Base-by-base conservation (phyloP, 495 filamentous ascomycete species). In the Neurospora sp. region DNA sequence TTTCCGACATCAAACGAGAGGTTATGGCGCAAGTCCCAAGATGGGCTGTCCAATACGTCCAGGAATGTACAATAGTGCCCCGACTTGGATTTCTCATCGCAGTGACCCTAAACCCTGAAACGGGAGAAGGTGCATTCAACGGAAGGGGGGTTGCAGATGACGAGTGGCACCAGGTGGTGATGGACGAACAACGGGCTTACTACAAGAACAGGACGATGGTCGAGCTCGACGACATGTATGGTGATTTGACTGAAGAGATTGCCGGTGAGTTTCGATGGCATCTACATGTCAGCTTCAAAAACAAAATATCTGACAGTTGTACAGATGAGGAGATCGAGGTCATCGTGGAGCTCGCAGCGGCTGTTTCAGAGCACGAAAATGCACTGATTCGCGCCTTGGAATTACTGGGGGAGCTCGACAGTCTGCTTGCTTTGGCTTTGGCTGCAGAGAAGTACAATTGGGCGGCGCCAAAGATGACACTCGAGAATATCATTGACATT, bases 271-370 rank as follows among this genome's bases (percentile, higher is more conserved):
- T 34, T 36, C 7, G 11, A 39, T 3, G 21, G 19, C 31, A 38
- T 39, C n/a, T 48, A 15, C 0, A 19, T 15, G 5, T 66, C 10
- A 48, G 5, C n/a, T 17, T 10, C 8, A 17, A 34, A 11, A 4
- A 5, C n/a, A 21, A 28, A 9, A 17, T 10, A 69, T 39, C 73
- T 77, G 21, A 77, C 69, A 21, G 3, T 7, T 3, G 4, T 1
- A 0, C 19, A 94, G 96, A 98, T 77, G 91, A 89, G 72, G 96
- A 98, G 77, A 96, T 98, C 71, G 92, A 97, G 76, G 91, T 99
- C 34, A 87, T 95, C 5, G 90, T 97, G 80, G 86, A 90, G 17
- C 86, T 98, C 39, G 89, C 93, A 1, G 89, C 92, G 38, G 84
- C 83, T 71, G 86, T 98, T 37, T 84, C 97, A 5, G 85, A 89